A percentile compares a stretch with the other conserved stretches of the same genome.
phyloP scores from a whole-genome alignment of 75 land plant species.

The Chamaecyparis obtusa region DNA sequence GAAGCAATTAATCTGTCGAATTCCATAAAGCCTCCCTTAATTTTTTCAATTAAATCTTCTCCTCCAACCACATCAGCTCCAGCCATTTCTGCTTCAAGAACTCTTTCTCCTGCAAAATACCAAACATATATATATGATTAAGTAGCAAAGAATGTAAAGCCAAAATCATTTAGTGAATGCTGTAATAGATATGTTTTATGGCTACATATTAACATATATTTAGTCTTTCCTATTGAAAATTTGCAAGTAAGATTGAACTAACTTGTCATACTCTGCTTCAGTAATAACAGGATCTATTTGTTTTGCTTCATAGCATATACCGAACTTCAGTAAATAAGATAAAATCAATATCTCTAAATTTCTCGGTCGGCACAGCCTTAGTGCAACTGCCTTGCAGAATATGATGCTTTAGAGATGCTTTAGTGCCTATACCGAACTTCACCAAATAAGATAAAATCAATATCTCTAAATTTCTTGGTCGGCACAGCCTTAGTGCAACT shows the following conservation, averaged over 20 bases:
- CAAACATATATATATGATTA: background rate
- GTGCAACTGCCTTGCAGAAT: no score
- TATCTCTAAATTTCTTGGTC: no score
- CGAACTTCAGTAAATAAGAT: background rate
- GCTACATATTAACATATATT: background rate
- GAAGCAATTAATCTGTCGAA: conserved; percentile 97
- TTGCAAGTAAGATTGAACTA: background rate
- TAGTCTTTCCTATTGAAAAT: background rate
- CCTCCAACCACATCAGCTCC: conserved; percentile 98
- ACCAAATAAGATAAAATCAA: no score
- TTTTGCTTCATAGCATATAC: background rate
- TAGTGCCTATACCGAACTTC: no score
- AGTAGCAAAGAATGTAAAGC: background rate
- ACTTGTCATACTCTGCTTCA: background rate
- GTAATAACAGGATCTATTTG: background rate
- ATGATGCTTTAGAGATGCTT: no score
- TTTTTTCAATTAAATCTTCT: conserved; percentile 87
- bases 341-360: no score
- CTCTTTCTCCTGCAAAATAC: conserved; percentile 69
- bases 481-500: no score
- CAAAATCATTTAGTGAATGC: background rate
- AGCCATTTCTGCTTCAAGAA: conserved; percentile 87
- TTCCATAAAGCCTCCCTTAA: conserved; percentile 92
- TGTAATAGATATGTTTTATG: background rate
- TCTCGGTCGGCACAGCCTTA: no score